phyloP scores from a whole-genome alignment of 2,329 filamentous ascomycete genomes.

The Fonsecaea nubica region DNA sequence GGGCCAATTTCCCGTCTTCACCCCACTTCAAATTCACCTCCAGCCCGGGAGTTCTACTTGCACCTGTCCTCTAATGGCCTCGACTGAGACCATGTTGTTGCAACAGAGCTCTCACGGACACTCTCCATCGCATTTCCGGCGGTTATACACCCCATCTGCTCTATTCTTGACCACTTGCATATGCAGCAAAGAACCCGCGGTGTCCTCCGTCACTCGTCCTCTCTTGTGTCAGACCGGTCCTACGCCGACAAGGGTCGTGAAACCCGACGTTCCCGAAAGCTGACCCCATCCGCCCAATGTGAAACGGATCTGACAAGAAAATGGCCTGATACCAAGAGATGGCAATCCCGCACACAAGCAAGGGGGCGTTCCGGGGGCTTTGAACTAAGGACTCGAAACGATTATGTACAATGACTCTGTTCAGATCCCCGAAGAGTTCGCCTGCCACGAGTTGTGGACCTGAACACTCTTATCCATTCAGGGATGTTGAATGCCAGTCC shows the following conservation, averaged over 20 bases:
- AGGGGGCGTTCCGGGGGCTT: constrained; percentile 1
- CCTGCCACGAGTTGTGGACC: constrained; percentile 11
- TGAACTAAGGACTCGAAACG: background rate
- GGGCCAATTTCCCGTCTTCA: background rate
- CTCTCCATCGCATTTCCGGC: background rate
- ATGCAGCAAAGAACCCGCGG: background rate
- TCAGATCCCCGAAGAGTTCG: constrained; percentile 17
- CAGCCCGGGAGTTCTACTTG: background rate
- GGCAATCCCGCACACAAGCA: background rate
- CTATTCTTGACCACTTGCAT: constrained; percentile 11
- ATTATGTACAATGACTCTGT: constrained; percentile 5
- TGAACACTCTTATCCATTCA: background rate
- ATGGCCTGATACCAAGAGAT: constrained; percentile 4
- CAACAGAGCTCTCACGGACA: background rate
- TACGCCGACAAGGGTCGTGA: constrained; percentile 1
- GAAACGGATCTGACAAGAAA: constrained; percentile 1
- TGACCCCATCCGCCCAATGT: constrained; percentile 1
- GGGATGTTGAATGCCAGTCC: constrained; percentile 9
- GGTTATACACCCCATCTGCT: background rate
- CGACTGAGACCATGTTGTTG: background rate
- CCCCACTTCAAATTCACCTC: background rate
- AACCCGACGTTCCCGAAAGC: constrained; percentile 22
- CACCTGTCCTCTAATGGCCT: background rate
- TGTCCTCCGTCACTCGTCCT: background rate
- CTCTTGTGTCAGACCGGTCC: background rate